Evolutionary conservation across 2,329 filamentous ascomycete genomes (phyloP), one percentile per base, ranked within the genome.

Genomic region (Proliferodiscus dingleyae): DNA sequence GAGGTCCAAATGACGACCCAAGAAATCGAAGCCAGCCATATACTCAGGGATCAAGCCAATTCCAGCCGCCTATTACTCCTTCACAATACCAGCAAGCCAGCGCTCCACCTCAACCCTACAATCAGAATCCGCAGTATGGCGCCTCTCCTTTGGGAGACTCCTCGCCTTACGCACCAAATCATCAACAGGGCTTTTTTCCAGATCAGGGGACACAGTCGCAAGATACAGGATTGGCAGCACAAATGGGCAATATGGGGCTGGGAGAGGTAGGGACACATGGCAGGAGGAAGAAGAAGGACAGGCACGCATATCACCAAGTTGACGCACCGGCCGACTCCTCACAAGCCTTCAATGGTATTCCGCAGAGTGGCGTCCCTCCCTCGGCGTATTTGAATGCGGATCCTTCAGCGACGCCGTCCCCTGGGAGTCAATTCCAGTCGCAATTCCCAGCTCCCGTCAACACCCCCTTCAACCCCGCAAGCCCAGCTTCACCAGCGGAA

Each of bases 261-360:
- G 73, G 56, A 33, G 71, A 75, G 33, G 67, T 73, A 37, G 70
- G 72, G 68, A 46, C 75, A 61, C 49, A 66, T 66, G 49, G 65
- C 66, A 53, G 69, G 81, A 64, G 85, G 74, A 88, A 90, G 75
- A 97, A 95, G 80, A 96, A 95, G 76, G 86, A 96, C 65, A 81
- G 89, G 49, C 91, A 97, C 68, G 91, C 90, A 53, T 87, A 95
- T 66, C 91, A 97, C 66, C 84, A 81, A 30, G 80, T 97, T 43
- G 88, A 91, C 54, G 80, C 86, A 18, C 75, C 83, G 10, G 74
- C 74, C 4, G 80, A 81, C 40, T 81, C 80, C 26, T 80, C 83
- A 5, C 81, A 85, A 60, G 71, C 80, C 9, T 87, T 86, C 68
- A 83, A 84, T 62, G 83, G 80, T 50, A 79, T 83, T 61, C 80